Conservation (phyloP, 2,329 filamentous ascomycete genomes). For the Arthroderma sp. region DNA sequence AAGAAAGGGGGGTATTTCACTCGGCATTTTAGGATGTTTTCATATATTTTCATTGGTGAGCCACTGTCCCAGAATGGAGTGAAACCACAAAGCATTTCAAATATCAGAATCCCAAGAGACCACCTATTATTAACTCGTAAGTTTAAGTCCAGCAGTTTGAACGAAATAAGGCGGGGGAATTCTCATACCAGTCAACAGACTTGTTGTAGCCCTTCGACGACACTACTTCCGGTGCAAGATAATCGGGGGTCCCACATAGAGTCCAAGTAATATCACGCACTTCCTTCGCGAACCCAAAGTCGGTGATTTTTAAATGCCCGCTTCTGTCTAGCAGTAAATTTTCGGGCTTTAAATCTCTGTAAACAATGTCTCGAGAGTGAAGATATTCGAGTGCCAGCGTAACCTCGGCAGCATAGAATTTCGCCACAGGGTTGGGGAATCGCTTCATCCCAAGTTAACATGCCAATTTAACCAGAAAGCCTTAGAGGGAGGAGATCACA, state of each 20-base stretch:
- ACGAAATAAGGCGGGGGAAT: constrained; percentile 8
- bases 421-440: constrained; percentile 95
- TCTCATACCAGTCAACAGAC: constrained; percentile 84
- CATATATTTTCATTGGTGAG: constrained; percentile 88
- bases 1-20: constrained; percentile 97
- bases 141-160: constrained; percentile 5
- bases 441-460: constrained; percentile 44
- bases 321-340: constrained; percentile 85
- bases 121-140: constrained; percentile 48
- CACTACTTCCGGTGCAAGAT: constrained; percentile 95
- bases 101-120: constrained; percentile 95
- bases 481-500: constrained; percentile 5
- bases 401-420: constrained; percentile 97
- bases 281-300: constrained; percentile 97
- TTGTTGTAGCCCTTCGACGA: constrained; percentile 99
- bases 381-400: constrained; percentile 91
- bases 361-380: constrained; percentile 91
- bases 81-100: constrained; percentile 98
- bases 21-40: constrained; percentile 91
- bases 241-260: constrained; percentile 92
- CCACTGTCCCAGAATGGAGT: constrained; percentile 98
- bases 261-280: constrained; percentile 99
- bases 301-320: constrained; percentile 90
- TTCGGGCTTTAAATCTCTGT: constrained; percentile 92
- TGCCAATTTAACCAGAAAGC: constrained; percentile 5